Conservation (phyloP, 2,329 filamentous ascomycete species). For the Hypomyces perniciosus region DNA sequence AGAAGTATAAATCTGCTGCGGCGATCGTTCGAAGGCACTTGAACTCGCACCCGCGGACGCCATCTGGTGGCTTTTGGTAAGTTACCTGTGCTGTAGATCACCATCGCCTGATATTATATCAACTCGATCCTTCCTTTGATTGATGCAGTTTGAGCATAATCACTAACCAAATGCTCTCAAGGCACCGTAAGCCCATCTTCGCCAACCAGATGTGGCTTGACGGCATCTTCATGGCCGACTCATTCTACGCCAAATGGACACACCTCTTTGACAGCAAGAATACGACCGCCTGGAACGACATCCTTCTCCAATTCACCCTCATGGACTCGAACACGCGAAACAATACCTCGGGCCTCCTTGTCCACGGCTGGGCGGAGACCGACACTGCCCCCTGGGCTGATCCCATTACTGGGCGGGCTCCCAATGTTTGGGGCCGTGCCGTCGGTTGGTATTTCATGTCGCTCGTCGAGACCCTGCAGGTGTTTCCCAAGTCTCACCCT, state of each 20-base stretch:
- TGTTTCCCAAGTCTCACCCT: slow-evolving; percentile 33
- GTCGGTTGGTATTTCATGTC: slow-evolving; percentile 50
- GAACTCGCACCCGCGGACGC: slow-evolving; percentile 43
- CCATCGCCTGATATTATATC: too few species aligned
- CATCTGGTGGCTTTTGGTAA: slow-evolving; percentile 46
- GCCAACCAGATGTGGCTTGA: slow-evolving; percentile 54
- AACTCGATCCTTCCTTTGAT: too few species aligned
- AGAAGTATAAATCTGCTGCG: slow-evolving; percentile 45
- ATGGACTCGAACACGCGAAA: slow-evolving; percentile 38
- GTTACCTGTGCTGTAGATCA: neutral
- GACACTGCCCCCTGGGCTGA: slow-evolving; percentile 43
- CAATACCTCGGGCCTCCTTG: slow-evolving; percentile 35
- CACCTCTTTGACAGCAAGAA: slow-evolving; percentile 32
- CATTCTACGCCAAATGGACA: slow-evolving; percentile 38
- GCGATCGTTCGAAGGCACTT: slow-evolving; percentile 40
- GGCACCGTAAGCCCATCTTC: slow-evolving; percentile 39
- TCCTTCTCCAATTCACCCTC: slow-evolving; percentile 39
- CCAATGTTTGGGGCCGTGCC: slow-evolving; percentile 46
- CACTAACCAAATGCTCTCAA: neutral
- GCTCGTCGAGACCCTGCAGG: slow-evolving; percentile 43
- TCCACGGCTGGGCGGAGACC: slow-evolving; percentile 48
- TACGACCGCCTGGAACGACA: slow-evolving; percentile 38
- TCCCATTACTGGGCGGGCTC: slow-evolving; percentile 41
- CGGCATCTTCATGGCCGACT: slow-evolving; percentile 46
- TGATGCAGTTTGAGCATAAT: too few species aligned